phyloP scores from a whole-genome alignment of 1,284 basidiomycete genomes.

The Ceratobasidium sp. region DNA sequence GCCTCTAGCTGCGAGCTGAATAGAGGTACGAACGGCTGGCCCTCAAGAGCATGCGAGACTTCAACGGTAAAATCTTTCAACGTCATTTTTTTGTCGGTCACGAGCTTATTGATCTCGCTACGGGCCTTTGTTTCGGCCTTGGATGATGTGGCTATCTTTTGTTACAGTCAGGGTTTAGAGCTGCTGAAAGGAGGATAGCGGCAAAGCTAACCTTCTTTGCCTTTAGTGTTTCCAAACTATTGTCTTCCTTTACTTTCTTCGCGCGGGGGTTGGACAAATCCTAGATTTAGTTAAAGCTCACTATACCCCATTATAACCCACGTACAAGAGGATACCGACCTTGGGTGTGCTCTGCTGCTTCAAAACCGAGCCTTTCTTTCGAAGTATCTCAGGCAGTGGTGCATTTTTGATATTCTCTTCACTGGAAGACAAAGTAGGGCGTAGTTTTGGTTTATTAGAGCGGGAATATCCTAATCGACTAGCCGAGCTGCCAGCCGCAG shows the following conservation, averaged over 20 bases:
- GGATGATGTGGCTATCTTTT: constrained; percentile 12
- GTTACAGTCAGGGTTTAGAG: neutral
- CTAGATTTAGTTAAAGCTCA: neutral
- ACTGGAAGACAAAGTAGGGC: constrained; percentile 7
- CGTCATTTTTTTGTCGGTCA: constrained; percentile 38
- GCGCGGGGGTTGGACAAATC: neutral
- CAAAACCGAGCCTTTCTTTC: neutral
- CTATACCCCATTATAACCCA: neutral
- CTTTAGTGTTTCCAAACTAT: neutral
- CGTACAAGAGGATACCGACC: neutral
- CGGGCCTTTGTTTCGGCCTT: constrained; percentile 28
- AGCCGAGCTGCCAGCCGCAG: too few relatives aligned
- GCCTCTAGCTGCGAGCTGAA: constrained; percentile 11
- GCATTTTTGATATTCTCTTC: neutral
- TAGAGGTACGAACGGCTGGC: constrained; percentile 1
- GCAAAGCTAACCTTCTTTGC: neutral
- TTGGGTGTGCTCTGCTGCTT: neutral
- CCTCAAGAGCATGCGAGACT: constrained; percentile 18
- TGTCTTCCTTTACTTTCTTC: too few relatives aligned
- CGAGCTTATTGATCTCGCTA: constrained; percentile 38
- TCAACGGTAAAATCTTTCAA: constrained; percentile 38
- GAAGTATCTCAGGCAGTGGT: neutral
- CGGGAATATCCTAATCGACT: too few relatives aligned
- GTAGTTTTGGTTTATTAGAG: neutral
- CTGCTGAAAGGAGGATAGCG: neutral